These are phyloP conservation scores for Paramecium octaurelia DNA, from an alignment of 73 alveolate species.

Conservation along the genomic window DNA sequence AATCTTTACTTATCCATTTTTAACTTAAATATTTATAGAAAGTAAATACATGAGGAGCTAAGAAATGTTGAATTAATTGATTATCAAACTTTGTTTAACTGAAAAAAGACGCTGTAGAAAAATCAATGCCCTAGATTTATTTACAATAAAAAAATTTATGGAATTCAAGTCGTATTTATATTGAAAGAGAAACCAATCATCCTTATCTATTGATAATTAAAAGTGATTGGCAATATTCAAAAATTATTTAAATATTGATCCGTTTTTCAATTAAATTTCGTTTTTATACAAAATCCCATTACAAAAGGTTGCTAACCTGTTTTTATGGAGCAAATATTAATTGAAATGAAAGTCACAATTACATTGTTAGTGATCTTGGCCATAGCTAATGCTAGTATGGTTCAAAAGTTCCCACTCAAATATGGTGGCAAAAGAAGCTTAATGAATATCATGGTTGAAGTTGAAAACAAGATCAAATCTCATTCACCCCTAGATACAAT, in stretches of 20 bases:
- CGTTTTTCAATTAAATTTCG: neutral
- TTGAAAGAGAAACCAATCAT: neutral
- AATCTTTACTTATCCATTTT: no score
- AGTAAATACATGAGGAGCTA: no score
- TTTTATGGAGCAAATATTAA: neutral
- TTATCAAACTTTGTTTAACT: no score
- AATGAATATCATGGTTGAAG: slow-evolving; percentile 37
- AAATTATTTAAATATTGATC: neutral
- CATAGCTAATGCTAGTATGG: slow-evolving; percentile 37
- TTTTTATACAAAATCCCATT: neutral
- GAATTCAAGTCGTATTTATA: neutral
- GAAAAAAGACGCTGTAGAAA: no score
- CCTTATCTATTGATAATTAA: neutral
- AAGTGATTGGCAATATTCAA: neutral
- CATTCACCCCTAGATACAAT: slow-evolving; percentile 4
- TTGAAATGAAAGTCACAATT: neutral
- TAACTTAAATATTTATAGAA: no score
- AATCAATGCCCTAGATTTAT: no score
- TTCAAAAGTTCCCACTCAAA: neutral
- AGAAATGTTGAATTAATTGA: no score
- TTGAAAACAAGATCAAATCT: slow-evolving; percentile 27
- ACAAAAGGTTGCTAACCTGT: neutral
- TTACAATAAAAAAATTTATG: no score
- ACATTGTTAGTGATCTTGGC: neutral
- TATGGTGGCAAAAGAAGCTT: slow-evolving; percentile 12